A percentile compares a stretch with the other conserved stretches of the same genome.
Evolutionary conservation across 108 stramenopile genomes (phyloP).

Genomic region (Conticribra guillardii): DNA sequence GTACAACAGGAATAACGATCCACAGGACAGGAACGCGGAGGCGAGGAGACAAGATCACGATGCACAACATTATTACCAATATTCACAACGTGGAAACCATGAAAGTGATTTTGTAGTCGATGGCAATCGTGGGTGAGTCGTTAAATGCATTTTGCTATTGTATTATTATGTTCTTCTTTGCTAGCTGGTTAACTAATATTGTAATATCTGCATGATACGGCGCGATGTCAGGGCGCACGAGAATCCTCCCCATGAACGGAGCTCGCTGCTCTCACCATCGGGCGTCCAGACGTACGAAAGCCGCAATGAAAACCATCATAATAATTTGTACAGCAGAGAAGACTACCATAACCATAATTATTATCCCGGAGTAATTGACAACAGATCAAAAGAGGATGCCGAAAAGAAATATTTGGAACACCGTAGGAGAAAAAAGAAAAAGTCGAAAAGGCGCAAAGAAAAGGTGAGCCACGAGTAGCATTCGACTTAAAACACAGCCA

Average conservation of each 20-base stretch:
- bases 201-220: too few species aligned
- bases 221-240: too few species aligned
- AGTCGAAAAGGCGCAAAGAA: conserved; percentile 24
- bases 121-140: not conserved
- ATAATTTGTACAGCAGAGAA: not conserved
- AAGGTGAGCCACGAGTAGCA: conserved; percentile 21
- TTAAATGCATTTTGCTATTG: not conserved
- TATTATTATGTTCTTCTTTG: too few species aligned
- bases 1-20: too few species aligned
- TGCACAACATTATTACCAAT: not conserved
- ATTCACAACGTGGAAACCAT: not conserved
- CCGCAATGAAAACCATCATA: conserved; percentile 8
- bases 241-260: conserved; percentile 42
- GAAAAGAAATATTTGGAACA: too few species aligned
- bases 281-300: conserved; percentile 50
- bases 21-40: not conserved
- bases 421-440: conserved; percentile 33
- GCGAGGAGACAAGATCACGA: not conserved
- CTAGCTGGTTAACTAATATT: too few species aligned
- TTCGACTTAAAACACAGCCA: too few species aligned
- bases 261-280: conserved; percentile 52
- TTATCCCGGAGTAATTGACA: conserved; percentile 13
- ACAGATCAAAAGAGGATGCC: conserved; percentile 18
- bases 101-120: not conserved
- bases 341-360: conserved; percentile 15